Evolutionary conservation across 306 rosid genomes (phyloP), one percentile per base, ranked within the genome.

Genomic region (Leucaena leucocephala): DNA sequence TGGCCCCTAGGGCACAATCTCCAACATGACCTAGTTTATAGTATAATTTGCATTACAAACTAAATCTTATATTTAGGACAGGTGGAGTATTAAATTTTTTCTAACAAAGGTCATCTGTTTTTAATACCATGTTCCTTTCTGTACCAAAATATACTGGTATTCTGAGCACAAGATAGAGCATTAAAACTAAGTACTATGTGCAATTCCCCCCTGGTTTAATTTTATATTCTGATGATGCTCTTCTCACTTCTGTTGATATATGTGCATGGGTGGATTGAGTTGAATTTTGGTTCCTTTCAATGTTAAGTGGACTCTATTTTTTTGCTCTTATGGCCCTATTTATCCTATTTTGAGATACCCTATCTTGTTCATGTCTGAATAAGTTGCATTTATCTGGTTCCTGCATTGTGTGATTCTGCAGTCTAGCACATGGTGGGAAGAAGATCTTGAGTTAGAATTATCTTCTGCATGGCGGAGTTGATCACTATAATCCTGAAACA

Each of bases 351-450:
- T 77, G 49, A 38, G 78, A 59, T 54, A 39, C 48, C 75, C 22
- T 10, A 35, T 83, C 75, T 43, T 74, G 21, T 36, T 8, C 68
- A 39, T 63, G 46, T 58, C 80, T 75, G 34, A 38, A 27, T 81
- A 65, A 71, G 49, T 71, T 54, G 45, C 45, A 82, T 27, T 27
- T 73, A 38, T 82, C 58, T 73, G 72, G 46, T 44, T 40, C 35
- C 80, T 80, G 42, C 34, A 63, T 80, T 17, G 11, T 78, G 62
- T 83, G 65, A 80, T 69, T 48, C 64, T 73, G 58, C 91, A 95
- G 98, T 62, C 89, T 54, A 81, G 90, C 70, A 95, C 97, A 27
- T 95, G 97, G 98, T 95, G 98, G 98, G 98, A 92, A 84, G 98
- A 95, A 83, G 97, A 90, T 79, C 85, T 75, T 73, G 97, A 92